These are phyloP conservation scores for Canavalia ensiformis DNA, from an alignment of 306 rosid genomes.

Conservation along the genomic window DNA sequence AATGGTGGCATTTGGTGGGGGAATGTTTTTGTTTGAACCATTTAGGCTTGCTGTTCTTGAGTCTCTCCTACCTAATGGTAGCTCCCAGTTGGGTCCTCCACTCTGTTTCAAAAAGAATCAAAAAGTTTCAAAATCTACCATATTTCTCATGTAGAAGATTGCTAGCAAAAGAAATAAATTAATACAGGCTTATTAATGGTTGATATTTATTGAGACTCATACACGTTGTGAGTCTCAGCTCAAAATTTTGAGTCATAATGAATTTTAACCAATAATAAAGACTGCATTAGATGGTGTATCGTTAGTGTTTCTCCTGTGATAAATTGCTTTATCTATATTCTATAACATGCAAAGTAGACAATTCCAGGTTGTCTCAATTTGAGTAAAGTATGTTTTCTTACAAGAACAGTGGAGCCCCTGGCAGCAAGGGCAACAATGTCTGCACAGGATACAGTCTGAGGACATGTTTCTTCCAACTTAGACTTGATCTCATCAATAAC, in stretches of 20 bases:
- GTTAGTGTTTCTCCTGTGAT: no score
- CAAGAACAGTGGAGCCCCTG: slow-evolving; percentile 75
- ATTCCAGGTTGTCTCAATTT: background rate
- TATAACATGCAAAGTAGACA: slow-evolving; percentile 16
- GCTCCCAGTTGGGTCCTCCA: slow-evolving; percentile 89
- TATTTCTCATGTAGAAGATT: background rate
- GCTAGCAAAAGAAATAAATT: no score
- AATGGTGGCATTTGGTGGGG: slow-evolving; percentile 77
- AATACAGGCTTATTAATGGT: no score
- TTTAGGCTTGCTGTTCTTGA: slow-evolving; percentile 75
- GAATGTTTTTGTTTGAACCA: slow-evolving; percentile 73
- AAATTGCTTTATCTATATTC: background rate
- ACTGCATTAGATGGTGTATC: no score
- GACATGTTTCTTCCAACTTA: slow-evolving; percentile 78
- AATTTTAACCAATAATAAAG: no score
- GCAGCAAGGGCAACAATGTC: slow-evolving; percentile 92
- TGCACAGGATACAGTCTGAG: slow-evolving; percentile 82
- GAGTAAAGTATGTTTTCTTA: slow-evolving; percentile 41
- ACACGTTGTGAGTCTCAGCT: no score
- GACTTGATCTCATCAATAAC: slow-evolving; percentile 85
- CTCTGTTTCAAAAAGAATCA: slow-evolving; percentile 61
- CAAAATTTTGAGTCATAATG: no score
- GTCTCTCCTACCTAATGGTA: slow-evolving; percentile 88
- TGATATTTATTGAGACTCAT: no score
- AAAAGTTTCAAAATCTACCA: background rate